Evolutionary conservation across 345 rosid species (phyloP).

Genomic region (Linum usitatissimum): DNA sequence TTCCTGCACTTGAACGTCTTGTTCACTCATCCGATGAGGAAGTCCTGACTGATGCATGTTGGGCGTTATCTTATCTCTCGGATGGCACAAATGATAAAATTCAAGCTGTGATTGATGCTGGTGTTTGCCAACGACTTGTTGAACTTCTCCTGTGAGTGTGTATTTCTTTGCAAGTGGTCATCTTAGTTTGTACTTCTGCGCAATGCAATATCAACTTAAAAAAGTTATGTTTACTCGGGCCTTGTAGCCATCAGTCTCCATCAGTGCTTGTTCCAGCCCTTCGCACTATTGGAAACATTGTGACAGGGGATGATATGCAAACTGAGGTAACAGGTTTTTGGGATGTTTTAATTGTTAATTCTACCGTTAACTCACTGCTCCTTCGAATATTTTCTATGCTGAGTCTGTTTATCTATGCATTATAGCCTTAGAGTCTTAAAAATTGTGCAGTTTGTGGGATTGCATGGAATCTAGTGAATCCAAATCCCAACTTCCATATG

Average conservation of each 20-base stretch:
- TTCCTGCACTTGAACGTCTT: constrained; percentile 20
- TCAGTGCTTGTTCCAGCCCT: constrained; percentile 26
- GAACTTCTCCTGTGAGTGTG: constrained; percentile 20
- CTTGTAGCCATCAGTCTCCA: constrained; percentile 20
- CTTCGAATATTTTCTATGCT: not conserved
- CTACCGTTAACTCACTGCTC: not conserved
- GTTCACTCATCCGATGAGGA: constrained; percentile 23
- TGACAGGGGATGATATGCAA: constrained; percentile 21
- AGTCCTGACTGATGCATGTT: constrained; percentile 23
- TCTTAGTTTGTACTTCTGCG: not conserved
- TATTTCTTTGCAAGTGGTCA: not conserved
- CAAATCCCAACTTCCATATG: too few species aligned
- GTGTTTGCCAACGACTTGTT: constrained; percentile 19
- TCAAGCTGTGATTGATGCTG: constrained; percentile 25
- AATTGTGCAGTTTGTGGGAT: not conserved
- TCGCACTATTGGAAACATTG: constrained; percentile 22
- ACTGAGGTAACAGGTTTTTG: constrained; percentile 15
- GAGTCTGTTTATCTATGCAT: not conserved
- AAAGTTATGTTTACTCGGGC: not conserved
- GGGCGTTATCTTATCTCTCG: constrained; percentile 25
- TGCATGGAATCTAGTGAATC: too few species aligned
- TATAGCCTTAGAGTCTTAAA: not conserved
- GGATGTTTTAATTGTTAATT: not conserved
- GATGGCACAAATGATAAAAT: constrained; percentile 26
- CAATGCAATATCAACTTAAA: not conserved